Base-by-base conservation (phyloP, 1,284 basidiomycete species). In the Cryptococcus hybrid region DNA sequence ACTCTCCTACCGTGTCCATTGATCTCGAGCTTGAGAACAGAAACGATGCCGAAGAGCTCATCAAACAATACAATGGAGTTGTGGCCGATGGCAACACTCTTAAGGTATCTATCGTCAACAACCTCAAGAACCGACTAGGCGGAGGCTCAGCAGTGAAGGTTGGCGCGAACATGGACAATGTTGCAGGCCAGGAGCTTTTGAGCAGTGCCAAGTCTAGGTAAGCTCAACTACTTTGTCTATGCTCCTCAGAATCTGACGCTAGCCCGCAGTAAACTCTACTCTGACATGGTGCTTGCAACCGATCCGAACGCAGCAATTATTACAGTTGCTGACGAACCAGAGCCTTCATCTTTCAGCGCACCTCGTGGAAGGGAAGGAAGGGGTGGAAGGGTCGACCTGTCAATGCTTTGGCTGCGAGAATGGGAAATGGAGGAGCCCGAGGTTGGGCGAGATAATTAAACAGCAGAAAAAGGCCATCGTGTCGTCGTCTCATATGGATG, bases 341-440 rank as follows among this genome's bases (percentile, higher is more conserved):
- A 18, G 84, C 84, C 7, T 63, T 63, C 9, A 89, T 88, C 59
- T 85, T 89, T 51, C 85, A 92, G 0, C 84, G 90, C 66, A 88
- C 5, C 78, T 92, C 35, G 88, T 87, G 5, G 78, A 77, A 15
- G 90, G 90, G 89, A 88, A 38, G 90, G 92, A 69, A 90, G 92
- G 54, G 84, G 85, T 68, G 85, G 85, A 53, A 57, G 30, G 73
- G 39, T 36, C 24, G 13, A 8, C 9, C 8, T 15, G 11, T 13
- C 7, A 30, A 30, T 46, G 40, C 7, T 7, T 34, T 34, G 7
- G n/a, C 9, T 5, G 38, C 6, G 9, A n/a, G 35, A 5, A 11
- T 7, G 34, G 11, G 15, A 18, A 52, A 36, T n/a, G 13, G 18
- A 38, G 15, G 59, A 86, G 85, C 88, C 88, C 24, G 30, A 4